These are phyloP conservation scores for Aureobasidium mangrovei DNA, from an alignment of 2,329 filamentous ascomycete species.

Conservation along the genomic window DNA sequence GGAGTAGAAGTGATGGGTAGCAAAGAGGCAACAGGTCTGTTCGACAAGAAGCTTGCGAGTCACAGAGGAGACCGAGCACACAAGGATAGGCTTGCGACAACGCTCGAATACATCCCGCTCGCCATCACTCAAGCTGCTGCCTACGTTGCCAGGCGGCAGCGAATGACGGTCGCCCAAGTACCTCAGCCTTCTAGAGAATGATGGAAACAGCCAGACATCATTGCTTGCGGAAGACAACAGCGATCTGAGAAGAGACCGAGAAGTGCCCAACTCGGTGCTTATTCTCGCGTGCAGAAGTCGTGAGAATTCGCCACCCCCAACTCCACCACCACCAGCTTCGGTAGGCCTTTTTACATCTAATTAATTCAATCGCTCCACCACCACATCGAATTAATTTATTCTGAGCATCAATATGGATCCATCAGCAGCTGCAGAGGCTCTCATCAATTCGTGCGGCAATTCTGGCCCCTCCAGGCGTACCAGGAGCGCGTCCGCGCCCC, in stretches of 20 bases:
- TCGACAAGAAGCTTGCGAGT: background rate
- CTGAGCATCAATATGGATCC: no score
- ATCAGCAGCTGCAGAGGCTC: no score
- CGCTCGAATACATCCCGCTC: slow-evolving; percentile 28
- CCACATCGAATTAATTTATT: no score
- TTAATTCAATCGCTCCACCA: no score
- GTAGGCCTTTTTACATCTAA: no score
- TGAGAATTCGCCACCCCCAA: no score
- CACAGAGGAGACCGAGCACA: background rate
- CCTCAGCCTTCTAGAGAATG: slow-evolving; percentile 27
- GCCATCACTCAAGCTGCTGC: slow-evolving; percentile 28
- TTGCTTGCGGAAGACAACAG: background rate
- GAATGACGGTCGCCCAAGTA: slow-evolving; percentile 31
- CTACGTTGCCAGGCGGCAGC: slow-evolving; percentile 24
- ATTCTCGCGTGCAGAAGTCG: no score
- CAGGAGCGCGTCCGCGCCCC: no score
- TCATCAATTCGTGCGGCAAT: no score
- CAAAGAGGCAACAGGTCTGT: slow-evolving; percentile 18
- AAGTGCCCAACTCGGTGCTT: slow-evolving; percentile 18
- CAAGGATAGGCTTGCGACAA: slow-evolving; percentile 14
- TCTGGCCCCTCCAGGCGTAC: no score
- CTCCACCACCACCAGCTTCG: no score
- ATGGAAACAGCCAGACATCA: slow-evolving; percentile 15
- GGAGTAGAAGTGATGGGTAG: slow-evolving; percentile 18
- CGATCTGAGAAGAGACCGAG: slow-evolving; percentile 15